phyloP scores from a whole-genome alignment of 2,329 filamentous ascomycete genomes.

The Aspergillus tamarii region DNA sequence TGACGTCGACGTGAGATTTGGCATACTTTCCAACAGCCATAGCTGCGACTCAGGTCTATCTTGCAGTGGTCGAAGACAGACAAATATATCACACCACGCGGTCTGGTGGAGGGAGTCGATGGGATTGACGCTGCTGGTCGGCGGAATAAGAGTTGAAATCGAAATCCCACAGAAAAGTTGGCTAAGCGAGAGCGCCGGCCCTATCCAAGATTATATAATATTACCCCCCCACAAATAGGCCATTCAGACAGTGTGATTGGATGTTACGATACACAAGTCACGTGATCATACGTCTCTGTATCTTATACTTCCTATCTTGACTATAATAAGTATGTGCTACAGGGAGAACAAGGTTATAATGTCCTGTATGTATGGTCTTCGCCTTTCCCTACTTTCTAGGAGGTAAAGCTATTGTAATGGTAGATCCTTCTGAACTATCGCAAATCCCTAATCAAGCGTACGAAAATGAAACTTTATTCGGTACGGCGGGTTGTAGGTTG shows the following conservation, averaged over 20 bases:
- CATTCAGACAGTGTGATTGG: background rate
- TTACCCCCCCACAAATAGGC: constrained; percentile 18
- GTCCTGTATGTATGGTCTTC: background rate
- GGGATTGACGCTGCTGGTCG: constrained; percentile 37
- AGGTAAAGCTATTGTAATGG: background rate
- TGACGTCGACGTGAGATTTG: constrained; percentile 13
- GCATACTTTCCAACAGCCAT: constrained; percentile 83
- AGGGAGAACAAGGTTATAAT: background rate
- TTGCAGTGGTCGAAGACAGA: constrained; percentile 46
- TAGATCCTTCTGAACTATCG: background rate
- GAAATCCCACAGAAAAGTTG: constrained; percentile 51
- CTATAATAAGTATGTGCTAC: background rate
- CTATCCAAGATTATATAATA: constrained; percentile 39
- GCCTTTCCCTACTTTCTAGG: background rate
- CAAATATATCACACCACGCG: constrained; percentile 45
- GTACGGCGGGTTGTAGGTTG: background rate
- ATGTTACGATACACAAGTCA: background rate
- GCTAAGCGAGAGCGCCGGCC: constrained; percentile 48
- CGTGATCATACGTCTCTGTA: background rate
- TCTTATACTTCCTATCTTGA: background rate
- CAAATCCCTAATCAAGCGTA: background rate
- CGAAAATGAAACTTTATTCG: background rate
- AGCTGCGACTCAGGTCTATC: constrained; percentile 62
- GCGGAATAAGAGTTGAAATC: constrained; percentile 39
- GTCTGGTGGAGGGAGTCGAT: constrained; percentile 42